These are phyloP conservation scores for Trichoderma pleuroti DNA, from an alignment of 2,329 filamentous ascomycete species.

Conservation along the genomic window DNA sequence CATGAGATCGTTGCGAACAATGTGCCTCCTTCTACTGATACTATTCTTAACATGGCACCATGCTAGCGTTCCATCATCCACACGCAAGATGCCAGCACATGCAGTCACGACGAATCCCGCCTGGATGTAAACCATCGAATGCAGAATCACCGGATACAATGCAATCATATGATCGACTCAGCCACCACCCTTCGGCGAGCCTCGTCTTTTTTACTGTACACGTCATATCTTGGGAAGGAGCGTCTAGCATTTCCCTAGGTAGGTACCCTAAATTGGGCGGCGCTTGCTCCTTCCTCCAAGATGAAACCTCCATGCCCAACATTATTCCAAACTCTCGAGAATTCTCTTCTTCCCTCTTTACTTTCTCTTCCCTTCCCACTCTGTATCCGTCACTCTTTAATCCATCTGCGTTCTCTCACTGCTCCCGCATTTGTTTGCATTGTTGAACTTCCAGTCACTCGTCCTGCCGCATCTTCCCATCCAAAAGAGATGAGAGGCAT, in stretches of 20 bases:
- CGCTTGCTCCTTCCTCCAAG: not conserved
- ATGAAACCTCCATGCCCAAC: not conserved
- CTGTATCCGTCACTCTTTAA: not conserved
- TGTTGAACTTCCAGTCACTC: not conserved
- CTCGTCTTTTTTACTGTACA: not conserved
- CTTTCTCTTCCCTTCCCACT: not conserved
- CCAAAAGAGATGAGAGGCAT: constrained; percentile 25
- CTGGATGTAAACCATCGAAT: not conserved
- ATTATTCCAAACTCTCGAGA: not conserved
- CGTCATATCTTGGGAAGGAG: not conserved
- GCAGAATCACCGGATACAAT: too few relatives aligned
- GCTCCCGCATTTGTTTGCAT: not conserved
- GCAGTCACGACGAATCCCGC: not conserved
- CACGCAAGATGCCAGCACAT: not conserved
- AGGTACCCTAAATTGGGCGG: not conserved
- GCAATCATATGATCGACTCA: not conserved
- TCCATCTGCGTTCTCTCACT: not conserved
- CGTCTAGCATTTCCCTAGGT: not conserved
- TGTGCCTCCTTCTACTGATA: not conserved
- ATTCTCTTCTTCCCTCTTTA: not conserved
- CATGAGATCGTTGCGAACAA: not conserved
- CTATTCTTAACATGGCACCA: not conserved
- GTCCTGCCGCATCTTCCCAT: not conserved
- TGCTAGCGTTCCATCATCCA: not conserved
- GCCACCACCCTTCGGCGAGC: not conserved